Evolutionary conservation across 192 early-diverging fungal species (phyloP), one percentile per base, ranked within the genome.

Genomic region (Coemansia sp.): DNA sequence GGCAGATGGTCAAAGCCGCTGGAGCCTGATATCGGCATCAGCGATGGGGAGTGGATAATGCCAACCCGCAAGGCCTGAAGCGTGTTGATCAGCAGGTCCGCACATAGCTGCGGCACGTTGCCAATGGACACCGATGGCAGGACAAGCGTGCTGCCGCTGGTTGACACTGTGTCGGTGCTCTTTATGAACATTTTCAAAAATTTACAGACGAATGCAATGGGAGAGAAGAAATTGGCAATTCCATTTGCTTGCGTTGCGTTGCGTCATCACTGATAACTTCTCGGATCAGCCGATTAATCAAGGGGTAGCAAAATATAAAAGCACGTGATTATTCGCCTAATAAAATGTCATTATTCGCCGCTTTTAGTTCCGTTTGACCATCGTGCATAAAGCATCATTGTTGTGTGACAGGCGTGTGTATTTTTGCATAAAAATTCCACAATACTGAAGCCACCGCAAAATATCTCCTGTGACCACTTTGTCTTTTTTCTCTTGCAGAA

Each of bases 101-200:
- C 75, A 0, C 83, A 59, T 12, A 89, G 67, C 59, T 91, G 90
- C 27, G 90, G 88, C n/a, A 89, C 90, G 55, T 89, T 91, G 21
- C 88, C 90, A 32, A 91, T 85, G 1, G 90, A 89, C 24, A 91
- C 87, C 0, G 86, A 71, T 8, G 89, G 89, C 65, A 77, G 43
- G 35, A 74, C 35, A 8, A 76, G 69, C 48, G 58, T 73, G 46
- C 67, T 72, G 59, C 64, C 68, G 4, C 32, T 31, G 14, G 28
- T 21, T 0, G 29, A 23, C 29, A 29, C 48, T n/a, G 23, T 28
- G 14, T 25, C 25, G 3, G 23, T n/a, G 5, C 48, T 50, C 28
- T 25, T 25, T 28, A 50, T 14, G 28, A 50, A 50, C 48, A 50
- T 50, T n/a, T n/a, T 22, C n/a, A 2, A 44, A 44, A 21, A 21